A percentile compares a stretch with the other conserved stretches of the same genome.
Evolutionary conservation across 192 early-diverging fungal genomes (phyloP).

Genomic region (Podila verticillata): DNA sequence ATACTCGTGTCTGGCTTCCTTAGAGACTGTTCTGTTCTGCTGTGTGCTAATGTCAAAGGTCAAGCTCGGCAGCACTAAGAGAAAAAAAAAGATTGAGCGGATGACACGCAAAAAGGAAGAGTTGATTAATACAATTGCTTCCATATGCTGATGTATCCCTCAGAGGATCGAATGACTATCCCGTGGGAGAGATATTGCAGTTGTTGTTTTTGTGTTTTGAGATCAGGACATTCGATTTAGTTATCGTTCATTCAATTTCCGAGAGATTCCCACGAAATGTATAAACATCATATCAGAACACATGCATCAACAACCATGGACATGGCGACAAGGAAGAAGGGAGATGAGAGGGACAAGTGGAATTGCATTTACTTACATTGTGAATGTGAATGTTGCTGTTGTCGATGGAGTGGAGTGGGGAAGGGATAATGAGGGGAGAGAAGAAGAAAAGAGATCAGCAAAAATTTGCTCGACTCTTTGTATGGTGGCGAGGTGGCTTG

Average conservation of each 20-base stretch:
- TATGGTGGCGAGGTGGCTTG: neutral
- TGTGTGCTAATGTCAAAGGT: neutral
- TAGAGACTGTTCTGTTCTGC: neutral
- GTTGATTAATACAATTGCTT: neutral
- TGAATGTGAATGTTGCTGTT: neutral
- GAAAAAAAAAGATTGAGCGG: neutral
- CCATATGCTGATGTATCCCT: neutral
- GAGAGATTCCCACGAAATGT: slow-evolving; percentile 57
- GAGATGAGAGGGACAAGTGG: neutral
- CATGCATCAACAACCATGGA: neutral
- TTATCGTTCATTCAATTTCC: slow-evolving; percentile 53
- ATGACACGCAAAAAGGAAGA: neutral
- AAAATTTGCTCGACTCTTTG: neutral
- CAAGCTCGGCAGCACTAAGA: neutral
- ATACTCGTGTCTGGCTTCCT: neutral
- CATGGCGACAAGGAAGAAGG: neutral
- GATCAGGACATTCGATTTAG: slow-evolving; percentile 56
- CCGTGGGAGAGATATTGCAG: neutral
- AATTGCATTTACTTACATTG: neutral
- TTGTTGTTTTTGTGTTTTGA: slow-evolving; percentile 1
- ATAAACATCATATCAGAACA: slow-evolving; percentile 47
- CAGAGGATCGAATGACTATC: neutral
- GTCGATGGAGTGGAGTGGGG: neutral
- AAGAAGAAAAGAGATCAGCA: slow-evolving; percentile 2
- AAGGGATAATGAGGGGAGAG: neutral